Conservation (phyloP, 2,329 filamentous ascomycete genomes). For the Calonectria pseudoreteaudii region DNA sequence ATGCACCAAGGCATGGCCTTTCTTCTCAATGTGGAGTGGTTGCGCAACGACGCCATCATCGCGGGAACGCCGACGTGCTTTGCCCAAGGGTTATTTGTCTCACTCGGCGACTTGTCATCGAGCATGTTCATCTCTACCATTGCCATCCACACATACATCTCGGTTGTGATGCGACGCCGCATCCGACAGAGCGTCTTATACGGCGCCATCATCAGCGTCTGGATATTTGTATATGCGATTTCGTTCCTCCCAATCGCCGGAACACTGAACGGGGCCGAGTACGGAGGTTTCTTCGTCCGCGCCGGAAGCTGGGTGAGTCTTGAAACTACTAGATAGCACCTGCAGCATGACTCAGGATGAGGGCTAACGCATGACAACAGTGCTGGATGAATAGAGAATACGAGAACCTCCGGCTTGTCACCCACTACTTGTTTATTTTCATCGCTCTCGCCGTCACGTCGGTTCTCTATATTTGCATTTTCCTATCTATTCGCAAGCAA, state of each 20-base stretch:
- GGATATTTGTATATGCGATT: conserved; percentile 70
- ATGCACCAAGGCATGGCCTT: conserved; percentile 75
- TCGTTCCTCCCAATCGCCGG: conserved; percentile 62
- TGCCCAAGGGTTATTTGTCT: conserved; percentile 76
- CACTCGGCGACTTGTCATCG: conserved; percentile 73
- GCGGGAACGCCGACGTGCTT: conserved; percentile 67
- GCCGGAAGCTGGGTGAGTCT: conserved; percentile 71
- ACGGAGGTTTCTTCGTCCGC: conserved; percentile 69
- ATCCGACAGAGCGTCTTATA: conserved; percentile 65
- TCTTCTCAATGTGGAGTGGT: conserved; percentile 71
- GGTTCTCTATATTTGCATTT: conserved; percentile 55
- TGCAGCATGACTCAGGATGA: neutral
- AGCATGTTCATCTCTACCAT: conserved; percentile 76
- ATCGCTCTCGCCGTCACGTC: conserved; percentile 52
- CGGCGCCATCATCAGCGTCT: conserved; percentile 58
- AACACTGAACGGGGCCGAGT: conserved; percentile 54
- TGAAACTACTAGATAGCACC: neutral
- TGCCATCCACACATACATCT: conserved; percentile 74
- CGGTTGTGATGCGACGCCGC: conserved; percentile 67
- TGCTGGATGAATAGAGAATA: conserved; percentile 73
- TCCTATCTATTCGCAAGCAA: conserved; percentile 51
- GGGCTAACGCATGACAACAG: conserved; percentile 47
- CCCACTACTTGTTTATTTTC: conserved; percentile 76
- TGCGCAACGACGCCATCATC: conserved; percentile 63
- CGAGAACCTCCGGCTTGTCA: conserved; percentile 65